Percentiles rank a stretch among this genome's conserved stretches.
phyloP scores from a whole-genome alignment of 2,329 filamentous ascomycete species.

The Talaromyces rugulosus region DNA sequence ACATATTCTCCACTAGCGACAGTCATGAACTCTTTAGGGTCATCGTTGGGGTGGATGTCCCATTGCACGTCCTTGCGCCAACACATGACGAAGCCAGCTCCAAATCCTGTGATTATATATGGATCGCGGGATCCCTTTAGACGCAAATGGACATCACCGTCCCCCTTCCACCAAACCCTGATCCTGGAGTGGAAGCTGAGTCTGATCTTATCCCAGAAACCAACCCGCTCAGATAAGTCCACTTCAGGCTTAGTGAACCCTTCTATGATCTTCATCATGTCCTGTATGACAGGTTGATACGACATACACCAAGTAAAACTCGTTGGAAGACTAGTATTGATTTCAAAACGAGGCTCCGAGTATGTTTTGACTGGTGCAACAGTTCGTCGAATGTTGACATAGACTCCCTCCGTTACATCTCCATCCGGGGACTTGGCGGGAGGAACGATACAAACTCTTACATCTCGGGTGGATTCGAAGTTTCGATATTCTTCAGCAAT shows the following conservation, averaged over 20 bases:
- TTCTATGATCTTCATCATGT: slow-evolving; percentile 99
- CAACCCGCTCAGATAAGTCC: slow-evolving; percentile 87
- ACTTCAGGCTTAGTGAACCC: slow-evolving; percentile 94
- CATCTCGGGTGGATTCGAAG: slow-evolving; percentile 71
- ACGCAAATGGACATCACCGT: slow-evolving; percentile 90
- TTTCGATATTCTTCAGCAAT: slow-evolving; percentile 91
- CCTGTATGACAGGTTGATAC: slow-evolving; percentile 95
- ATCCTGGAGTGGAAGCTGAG: slow-evolving; percentile 91
- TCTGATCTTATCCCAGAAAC: slow-evolving; percentile 98
- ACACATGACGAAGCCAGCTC: slow-evolving; percentile 95
- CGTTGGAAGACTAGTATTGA: slow-evolving; percentile 89
- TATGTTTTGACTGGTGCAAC: slow-evolving; percentile 95
- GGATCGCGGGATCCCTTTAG: slow-evolving; percentile 90
- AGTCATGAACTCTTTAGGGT: slow-evolving; percentile 90
- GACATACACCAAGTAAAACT: slow-evolving; percentile 96
- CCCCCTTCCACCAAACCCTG: slow-evolving; percentile 85
- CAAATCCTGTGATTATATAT: slow-evolving; percentile 86
- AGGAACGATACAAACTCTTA: slow-evolving; percentile 80
- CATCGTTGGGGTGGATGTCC: slow-evolving; percentile 77
- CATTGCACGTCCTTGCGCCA: slow-evolving; percentile 93
- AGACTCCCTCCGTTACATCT: slow-evolving; percentile 61
- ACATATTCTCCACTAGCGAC: slow-evolving; percentile 95
- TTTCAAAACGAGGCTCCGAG: slow-evolving; percentile 84
- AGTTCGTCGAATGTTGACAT: slow-evolving; percentile 82
- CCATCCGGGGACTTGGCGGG: slow-evolving; percentile 57